phyloP scores from a whole-genome alignment of 192 early-diverging fungal species.

The Linderina pennispora region DNA sequence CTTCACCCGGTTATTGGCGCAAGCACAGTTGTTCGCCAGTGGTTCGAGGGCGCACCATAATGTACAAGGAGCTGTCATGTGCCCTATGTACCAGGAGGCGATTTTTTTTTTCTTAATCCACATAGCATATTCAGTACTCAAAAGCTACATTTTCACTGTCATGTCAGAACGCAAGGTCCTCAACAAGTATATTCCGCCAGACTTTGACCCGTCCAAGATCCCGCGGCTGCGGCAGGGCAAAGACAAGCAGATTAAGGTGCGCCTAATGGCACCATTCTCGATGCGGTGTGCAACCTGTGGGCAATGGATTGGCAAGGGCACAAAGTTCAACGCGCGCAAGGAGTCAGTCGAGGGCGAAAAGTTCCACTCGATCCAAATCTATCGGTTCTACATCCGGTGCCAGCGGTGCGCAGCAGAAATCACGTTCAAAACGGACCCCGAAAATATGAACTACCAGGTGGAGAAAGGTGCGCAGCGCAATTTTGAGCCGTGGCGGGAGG shows the following conservation, averaged over 20 bases:
- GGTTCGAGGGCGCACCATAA: constrained; percentile 15
- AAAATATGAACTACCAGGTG: constrained; percentile 90
- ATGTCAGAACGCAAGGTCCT: constrained; percentile 93
- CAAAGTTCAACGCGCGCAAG: constrained; percentile 97
- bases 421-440: constrained; percentile 96
- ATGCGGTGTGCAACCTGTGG: constrained; percentile 97
- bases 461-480: constrained; percentile 91
- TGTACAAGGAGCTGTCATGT: too few species aligned
- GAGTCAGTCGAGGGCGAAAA: constrained; percentile 71
- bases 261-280: constrained; percentile 97
- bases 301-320: constrained; percentile 96
- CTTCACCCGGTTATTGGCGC: constrained; percentile 47
- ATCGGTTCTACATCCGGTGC: constrained; percentile 81
- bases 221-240: constrained; percentile 75
- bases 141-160: constrained; percentile 53
- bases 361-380: constrained; percentile 71
- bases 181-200: constrained; percentile 96
- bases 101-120: too few species aligned
- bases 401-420: constrained; percentile 95
- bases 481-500: constrained; percentile 91
- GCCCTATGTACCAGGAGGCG: too few species aligned
- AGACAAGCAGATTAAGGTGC: constrained; percentile 89
- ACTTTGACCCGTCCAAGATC: constrained; percentile 96
- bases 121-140: constrained; percentile 27
- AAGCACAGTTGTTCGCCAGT: constrained; percentile 32